Evolutionary conservation across 208 protist species (phyloP), one percentile per base, ranked within the genome.

Genomic region (Crithidia mellificae): DNA sequence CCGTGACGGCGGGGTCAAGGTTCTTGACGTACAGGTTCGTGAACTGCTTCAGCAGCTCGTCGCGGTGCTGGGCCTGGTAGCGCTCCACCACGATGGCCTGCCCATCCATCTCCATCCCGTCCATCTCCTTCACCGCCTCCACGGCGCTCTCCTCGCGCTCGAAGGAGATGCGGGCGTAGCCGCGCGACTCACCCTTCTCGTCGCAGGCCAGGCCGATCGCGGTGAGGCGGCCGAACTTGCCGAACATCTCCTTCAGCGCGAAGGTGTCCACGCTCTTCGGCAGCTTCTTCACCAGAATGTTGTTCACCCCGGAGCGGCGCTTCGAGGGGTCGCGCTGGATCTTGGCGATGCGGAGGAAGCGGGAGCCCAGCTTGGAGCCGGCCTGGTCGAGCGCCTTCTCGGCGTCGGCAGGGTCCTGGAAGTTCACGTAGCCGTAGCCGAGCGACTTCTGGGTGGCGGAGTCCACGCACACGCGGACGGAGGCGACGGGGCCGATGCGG

Each of bases 401-500:
- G 24, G 97, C 97, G 77, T 99, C 97, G 22, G 83, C 83, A 20
- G 81, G 55, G 53, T 81, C 96, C 79, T 98, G 90, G 69, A 98
- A 99, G 87, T 99, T 99, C n/a, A 99, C 95, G 82, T 99, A 99
- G 38, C 91, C 97, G 77, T 99, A 99, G 67, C 94, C 96, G 19
- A 99, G 84, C 9, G 94, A 98, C 34, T 85, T 83, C 75, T 95
- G 90, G 24, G 95, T 98, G 22, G 91, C 84, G 49, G 85, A 83
- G 72, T 99, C 97, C 56, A 97, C 92, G 71, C 96, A 98, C 44
- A 99, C 91, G 57, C 93, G 89, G 56, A 99, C 97, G 17, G 92
- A 98, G 32, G 90, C 84, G 54, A 99, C 91, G 11, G 91, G 91
- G 39, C 95, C 97, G 39, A 98, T 86, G 44, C 86, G 81, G 67